phyloP scores from a whole-genome alignment of 371 early-diverging fungal genomes.

The Cokeromyces recurvatus region DNA sequence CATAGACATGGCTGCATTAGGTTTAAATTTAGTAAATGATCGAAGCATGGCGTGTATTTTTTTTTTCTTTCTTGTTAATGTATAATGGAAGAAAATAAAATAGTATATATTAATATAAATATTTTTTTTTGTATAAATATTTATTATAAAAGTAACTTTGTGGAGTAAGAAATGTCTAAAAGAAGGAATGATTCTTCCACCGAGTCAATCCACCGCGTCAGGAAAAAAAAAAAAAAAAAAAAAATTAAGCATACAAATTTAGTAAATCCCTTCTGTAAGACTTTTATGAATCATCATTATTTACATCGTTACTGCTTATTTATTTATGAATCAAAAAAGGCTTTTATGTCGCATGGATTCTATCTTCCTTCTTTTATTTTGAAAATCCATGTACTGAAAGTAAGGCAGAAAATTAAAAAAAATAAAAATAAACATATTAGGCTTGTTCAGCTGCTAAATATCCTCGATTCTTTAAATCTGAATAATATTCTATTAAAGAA shows the following conservation, averaged over 20 bases:
- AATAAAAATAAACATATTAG: too few relatives aligned
- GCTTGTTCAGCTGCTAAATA: too few relatives aligned
- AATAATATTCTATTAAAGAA: conserved; percentile 44
- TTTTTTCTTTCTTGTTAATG: too few relatives aligned
- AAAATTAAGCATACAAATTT: too few relatives aligned
- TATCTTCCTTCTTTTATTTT: too few relatives aligned
- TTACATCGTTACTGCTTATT: too few relatives aligned
- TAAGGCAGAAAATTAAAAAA: too few relatives aligned
- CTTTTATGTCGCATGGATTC: too few relatives aligned
- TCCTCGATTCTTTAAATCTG: conserved; percentile 63
- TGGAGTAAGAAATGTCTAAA: conserved; percentile 24
- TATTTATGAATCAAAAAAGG: too few relatives aligned
- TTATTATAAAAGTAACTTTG: neutral
- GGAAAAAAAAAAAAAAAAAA: conserved; percentile 22
- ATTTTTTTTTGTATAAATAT: neutral
- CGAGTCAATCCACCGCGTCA: conserved; percentile 51
- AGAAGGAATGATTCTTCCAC: conserved; percentile 37
- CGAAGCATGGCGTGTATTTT: conserved; percentile 28
- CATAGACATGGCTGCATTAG: conserved; percentile 16
- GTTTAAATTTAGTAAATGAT: conserved; percentile 24
- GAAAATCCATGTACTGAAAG: too few relatives aligned
- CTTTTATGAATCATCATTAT: too few relatives aligned
- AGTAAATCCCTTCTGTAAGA: too few relatives aligned
- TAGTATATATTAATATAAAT: conserved; percentile 4
- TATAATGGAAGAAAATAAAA: conserved; percentile 11